Conservation (phyloP, 2,329 filamentous ascomycete genomes). For the Immersiporthe knoxdaviesiana region DNA sequence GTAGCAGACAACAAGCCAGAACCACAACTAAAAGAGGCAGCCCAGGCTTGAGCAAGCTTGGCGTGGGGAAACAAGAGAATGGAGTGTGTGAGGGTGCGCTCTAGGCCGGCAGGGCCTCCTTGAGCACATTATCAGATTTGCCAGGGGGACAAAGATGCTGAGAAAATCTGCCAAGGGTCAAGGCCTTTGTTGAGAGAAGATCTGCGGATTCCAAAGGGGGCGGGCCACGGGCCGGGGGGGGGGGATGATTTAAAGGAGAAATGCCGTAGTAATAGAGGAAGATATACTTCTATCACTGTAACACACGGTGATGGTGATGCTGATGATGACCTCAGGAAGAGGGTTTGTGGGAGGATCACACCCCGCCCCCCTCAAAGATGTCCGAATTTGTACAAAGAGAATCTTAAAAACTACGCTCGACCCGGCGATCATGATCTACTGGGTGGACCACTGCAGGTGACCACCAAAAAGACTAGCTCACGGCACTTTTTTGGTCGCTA, state of each 20-base stretch:
- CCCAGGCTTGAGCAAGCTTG: not conserved
- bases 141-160: not conserved
- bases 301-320: not conserved
- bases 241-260: not conserved
- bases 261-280: not conserved
- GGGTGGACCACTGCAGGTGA: not conserved
- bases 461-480: not conserved
- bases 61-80: not conserved
- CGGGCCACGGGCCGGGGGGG: not conserved
- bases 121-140: not conserved
- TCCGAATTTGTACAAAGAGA: not conserved
- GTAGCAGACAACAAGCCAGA: not conserved
- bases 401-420: not conserved
- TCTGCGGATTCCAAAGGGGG: not conserved
- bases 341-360: not conserved
- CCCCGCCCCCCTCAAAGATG: not conserved
- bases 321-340: not conserved
- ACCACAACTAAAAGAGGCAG: not conserved
- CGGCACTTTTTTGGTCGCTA: not conserved
- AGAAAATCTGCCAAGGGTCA: not conserved
- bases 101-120: too few relatives aligned
- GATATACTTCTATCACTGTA: not conserved
- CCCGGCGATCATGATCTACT: constrained; percentile 4
- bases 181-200: not conserved
- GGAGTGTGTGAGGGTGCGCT: not conserved